phyloP scores from a whole-genome alignment of 768 basidiomycete genomes.

The Tremella mesenterica region DNA sequence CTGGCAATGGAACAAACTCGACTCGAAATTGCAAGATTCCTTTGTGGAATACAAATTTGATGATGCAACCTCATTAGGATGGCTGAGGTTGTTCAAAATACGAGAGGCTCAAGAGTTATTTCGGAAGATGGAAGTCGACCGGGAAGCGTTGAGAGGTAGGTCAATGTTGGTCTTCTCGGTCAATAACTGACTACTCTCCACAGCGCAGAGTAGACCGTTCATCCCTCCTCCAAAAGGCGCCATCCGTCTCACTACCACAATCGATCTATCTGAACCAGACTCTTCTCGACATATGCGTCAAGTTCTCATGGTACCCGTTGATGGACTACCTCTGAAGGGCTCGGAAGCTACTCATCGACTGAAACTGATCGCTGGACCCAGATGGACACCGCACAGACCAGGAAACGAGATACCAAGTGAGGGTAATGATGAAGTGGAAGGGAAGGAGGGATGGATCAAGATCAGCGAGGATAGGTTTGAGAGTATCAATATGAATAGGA shows the following conservation, averaged over 20 bases:
- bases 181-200: not conserved
- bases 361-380: slow-evolving; percentile 75
- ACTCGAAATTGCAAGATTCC: too few species aligned
- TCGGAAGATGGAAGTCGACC: slow-evolving; percentile 78
- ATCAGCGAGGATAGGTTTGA: slow-evolving; percentile 84
- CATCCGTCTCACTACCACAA: slow-evolving; percentile 50
- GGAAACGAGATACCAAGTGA: slow-evolving; percentile 8
- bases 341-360: slow-evolving; percentile 69
- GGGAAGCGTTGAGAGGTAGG: slow-evolving; percentile 75
- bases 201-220: slow-evolving; percentile 77
- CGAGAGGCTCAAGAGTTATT: slow-evolving; percentile 67
- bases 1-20: too few species aligned
- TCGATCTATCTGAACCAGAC: slow-evolving; percentile 66
- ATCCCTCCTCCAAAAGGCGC: slow-evolving; percentile 52
- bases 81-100: slow-evolving; percentile 64
- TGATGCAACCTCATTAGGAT: slow-evolving; percentile 63
- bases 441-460: slow-evolving; percentile 71
- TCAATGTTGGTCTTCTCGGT: not conserved
- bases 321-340: slow-evolving; percentile 58
- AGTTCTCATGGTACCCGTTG: slow-evolving; percentile 64
- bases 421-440: slow-evolving; percentile 8
- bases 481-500: slow-evolving; percentile 74
- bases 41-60: slow-evolving; percentile 45
- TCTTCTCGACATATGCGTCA: slow-evolving; percentile 66
- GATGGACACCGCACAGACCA: slow-evolving; percentile 60